phyloP scores from a whole-genome alignment of 169 alveolate genomes.

The Cyclospora cayetanensis region DNA sequence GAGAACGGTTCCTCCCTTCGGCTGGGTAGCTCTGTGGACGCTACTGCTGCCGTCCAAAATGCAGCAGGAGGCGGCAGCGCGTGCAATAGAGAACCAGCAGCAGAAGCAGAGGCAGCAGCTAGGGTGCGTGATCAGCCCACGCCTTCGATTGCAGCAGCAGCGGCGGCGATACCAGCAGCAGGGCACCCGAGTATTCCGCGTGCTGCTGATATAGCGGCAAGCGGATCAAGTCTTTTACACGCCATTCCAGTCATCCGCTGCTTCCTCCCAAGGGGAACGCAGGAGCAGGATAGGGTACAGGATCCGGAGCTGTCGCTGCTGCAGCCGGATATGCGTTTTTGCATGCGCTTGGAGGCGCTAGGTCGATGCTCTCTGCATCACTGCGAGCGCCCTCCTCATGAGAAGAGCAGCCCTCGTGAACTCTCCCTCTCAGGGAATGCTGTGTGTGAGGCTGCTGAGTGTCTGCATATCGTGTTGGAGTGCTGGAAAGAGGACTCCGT shows the following conservation, averaged over 20 bases:
- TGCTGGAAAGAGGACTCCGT: background rate
- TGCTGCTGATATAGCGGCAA: no score
- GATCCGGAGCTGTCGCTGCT: slow-evolving; percentile 23
- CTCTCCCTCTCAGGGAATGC: background rate
- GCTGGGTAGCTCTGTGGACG: no score
- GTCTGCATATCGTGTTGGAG: background rate
- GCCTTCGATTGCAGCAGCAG: slow-evolving; percentile 26
- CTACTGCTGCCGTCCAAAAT: background rate
- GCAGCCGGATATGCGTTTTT: background rate
- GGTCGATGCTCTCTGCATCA: background rate
- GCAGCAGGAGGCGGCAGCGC: no score
- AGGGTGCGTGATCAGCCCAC: background rate
- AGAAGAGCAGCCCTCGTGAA: background rate
- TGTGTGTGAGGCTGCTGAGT: background rate
- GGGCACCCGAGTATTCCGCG: background rate
- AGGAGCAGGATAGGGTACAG: slow-evolving; percentile 21
- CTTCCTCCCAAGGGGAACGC: slow-evolving; percentile 3
- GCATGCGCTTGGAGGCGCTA: background rate
- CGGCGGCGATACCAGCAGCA: slow-evolving; percentile 18
- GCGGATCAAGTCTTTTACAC: background rate
- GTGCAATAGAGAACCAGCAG: no score
- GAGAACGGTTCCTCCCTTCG: no score
- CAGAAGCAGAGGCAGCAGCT: no score
- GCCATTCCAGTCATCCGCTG: background rate
- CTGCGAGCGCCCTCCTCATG: background rate